A percentile compares a stretch with the other conserved stretches of the same genome.
These are phyloP conservation scores for Metschnikowia shivogae DNA, from an alignment of 805 yeast genomes.

Conservation along the genomic window DNA sequence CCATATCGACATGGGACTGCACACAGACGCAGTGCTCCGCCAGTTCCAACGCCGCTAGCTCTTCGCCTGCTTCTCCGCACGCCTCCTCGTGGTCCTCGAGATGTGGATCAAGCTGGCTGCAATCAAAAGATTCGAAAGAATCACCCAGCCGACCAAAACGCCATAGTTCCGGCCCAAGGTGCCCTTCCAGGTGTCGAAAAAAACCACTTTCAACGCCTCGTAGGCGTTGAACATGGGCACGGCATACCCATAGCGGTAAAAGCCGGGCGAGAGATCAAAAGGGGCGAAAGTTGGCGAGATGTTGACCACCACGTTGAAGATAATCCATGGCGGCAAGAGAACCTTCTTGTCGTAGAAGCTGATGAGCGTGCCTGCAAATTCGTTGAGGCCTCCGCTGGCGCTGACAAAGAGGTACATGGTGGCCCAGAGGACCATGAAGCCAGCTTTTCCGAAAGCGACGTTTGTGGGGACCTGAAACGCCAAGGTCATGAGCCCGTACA, in stretches of 20 bases:
- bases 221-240: constrained; percentile 33
- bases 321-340: constrained; percentile 29
- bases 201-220: constrained; percentile 30
- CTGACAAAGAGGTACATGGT: constrained; percentile 27
- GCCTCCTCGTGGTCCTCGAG: constrained; percentile 1
- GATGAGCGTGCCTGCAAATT: constrained; percentile 21
- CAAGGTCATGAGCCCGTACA: constrained; percentile 27
- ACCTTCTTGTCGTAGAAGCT: constrained; percentile 17
- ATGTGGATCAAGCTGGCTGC: constrained; percentile 3
- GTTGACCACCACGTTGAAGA: constrained; percentile 27
- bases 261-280: constrained; percentile 26
- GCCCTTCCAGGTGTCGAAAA: constrained; percentile 33
- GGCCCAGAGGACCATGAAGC: constrained; percentile 33
- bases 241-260: constrained; percentile 35
- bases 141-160: constrained; percentile 27
- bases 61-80: not conserved
- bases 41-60: not conserved
- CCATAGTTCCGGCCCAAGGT: constrained; percentile 29
- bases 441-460: constrained; percentile 26
- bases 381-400: constrained; percentile 28
- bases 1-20: not conserved
- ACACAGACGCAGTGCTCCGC: not conserved
- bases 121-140: constrained; percentile 12
- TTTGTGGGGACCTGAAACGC: constrained; percentile 28
- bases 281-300: constrained; percentile 34